Evolutionary conservation across 164 flowering plant genomes (phyloP), one percentile per base, ranked within the genome.

Genomic region (Dillenia suffruticosa): DNA sequence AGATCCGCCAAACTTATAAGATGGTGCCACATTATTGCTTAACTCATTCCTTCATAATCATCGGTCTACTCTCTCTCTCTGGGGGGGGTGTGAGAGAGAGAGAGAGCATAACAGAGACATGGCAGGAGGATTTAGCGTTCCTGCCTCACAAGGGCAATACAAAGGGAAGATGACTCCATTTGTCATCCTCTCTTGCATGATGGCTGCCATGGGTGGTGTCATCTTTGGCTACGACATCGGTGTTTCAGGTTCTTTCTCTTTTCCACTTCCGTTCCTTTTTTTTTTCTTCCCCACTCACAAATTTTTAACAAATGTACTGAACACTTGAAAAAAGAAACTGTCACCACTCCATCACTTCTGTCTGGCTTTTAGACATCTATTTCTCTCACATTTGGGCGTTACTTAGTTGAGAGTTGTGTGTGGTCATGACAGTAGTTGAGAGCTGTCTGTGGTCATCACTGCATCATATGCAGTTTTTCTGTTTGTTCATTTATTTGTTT

Each of bases 121-220:
- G 84, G 82, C 76, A 43, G 72, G 46, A 2, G 82, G 69, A 40
- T 15, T 75, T 6, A 58, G 59, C 2, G 32, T 63, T 47, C 14
- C 63, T 2, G 62, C 66, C n/a, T 67, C 56, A 58, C 64, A 54
- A 1, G 62, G 55, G 50, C 60, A 63, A 1, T 82, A 82, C 74
- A 79, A 64, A 51, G 90, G 86, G 11, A 81, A 63, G 73, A 70
- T 85, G 9, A 85, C 90, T 3, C 17, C 44, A 0, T 78, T 78
- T 56, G 83, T 83, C 3, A 61, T 80, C 43, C 51, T 81, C 9
- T 82, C 90, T n/a, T 83, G 87, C 40, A 63, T 79, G 71, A 70
- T 79, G 77, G 87, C 87, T 26, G 81, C 80, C 75, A 77, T 64
- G 76, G 84, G 83, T 64, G 83, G 83, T 1, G 66, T 74, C 46